Conservation (phyloP, 129 eudicot species). For the Mikania micrantha region DNA sequence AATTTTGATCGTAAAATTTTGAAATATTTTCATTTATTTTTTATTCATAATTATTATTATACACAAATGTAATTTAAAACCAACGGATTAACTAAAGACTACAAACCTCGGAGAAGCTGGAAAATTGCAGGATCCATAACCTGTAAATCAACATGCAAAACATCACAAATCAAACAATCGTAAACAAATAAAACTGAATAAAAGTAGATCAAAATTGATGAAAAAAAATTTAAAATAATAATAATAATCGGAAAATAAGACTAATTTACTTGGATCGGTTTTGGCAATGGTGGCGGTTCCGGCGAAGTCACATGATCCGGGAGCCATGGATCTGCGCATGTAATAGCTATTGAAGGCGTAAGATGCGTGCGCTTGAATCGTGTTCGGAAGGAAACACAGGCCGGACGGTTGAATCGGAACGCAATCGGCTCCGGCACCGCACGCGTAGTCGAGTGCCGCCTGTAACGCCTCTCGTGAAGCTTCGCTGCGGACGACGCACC, state of each 20-base stretch:
- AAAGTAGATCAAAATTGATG: too few relatives aligned
- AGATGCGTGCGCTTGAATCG: slow-evolving; percentile 59
- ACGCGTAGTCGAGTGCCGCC: slow-evolving; percentile 63
- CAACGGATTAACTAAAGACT: neutral
- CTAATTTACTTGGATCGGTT: slow-evolving; percentile 63
- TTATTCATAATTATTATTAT: too few relatives aligned
- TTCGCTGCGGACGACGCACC: slow-evolving; percentile 67
- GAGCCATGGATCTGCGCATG: slow-evolving; percentile 44
- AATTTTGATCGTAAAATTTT: too few relatives aligned
- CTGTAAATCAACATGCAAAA: slow-evolving; percentile 16
- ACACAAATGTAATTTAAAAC: neutral
- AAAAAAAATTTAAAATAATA: too few relatives aligned
- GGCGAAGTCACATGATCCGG: slow-evolving; percentile 58
- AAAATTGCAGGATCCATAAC: slow-evolving; percentile 81
- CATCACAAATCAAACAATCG: neutral
- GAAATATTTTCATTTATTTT: too few relatives aligned
- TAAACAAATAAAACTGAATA: neutral
- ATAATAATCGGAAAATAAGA: too few relatives aligned
- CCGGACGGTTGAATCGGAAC: slow-evolving; percentile 45
- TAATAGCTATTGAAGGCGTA: slow-evolving; percentile 68
- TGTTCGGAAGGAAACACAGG: slow-evolving; percentile 54
- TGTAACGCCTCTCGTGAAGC: slow-evolving; percentile 42
- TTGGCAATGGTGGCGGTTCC: slow-evolving; percentile 58
- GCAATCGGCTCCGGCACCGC: slow-evolving; percentile 70
- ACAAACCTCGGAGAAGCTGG: slow-evolving; percentile 66